Base-by-base conservation (phyloP, 495 filamentous ascomycete species). In the Podospora didyma region DNA sequence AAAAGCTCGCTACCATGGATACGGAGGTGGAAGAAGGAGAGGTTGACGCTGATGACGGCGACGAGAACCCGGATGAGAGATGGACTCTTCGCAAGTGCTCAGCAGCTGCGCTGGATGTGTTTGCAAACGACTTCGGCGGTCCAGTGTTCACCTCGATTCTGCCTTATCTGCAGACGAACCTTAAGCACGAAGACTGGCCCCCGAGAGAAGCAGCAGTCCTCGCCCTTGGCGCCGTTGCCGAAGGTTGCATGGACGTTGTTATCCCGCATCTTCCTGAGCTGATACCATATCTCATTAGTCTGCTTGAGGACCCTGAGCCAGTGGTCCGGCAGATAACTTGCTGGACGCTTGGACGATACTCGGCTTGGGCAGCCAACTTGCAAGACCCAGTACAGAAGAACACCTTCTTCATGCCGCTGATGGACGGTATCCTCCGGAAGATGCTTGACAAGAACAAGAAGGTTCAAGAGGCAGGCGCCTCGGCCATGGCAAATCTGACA, bases 51-150 rank as follows among this genome's bases (percentile, higher is more conserved):
- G 86, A 91, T 46, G 89, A 90, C 20, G 84, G 82, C 39, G 82
- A 84, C 55, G 87, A 81, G 45, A 90, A 93, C 56, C 88, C 92
- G 2, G 95, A 97, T 67, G 94, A 94, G 63, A 85, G 87, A 61
- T 99, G 94, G 94, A 97, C 93, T 48, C 75, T 99, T 49, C 82
- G 94, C 51, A 99, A 99, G 72, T 99, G 95, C 75, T 99, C 94
- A 31, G 94, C 95, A 17, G 95, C 94, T 22, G 92, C 95, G 21
- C 74, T 99, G 24, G 95, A 99, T 69, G 89, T 97, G 3, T 89
- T 99, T 51, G 90, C 94, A 35, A 89, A 86, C 44, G 88, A 93
- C 41, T 99, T 96, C 70, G 87, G 89, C 61, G 81, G 84, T 39
- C 84, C 87, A 2, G 91, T 99, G 34, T 97, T 99, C 72, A 85